Percentiles rank a stretch among this genome's conserved stretches.
Evolutionary conservation across 768 basidiomycete genomes (phyloP).

Genomic region (Stropharia rugosoannulata): DNA sequence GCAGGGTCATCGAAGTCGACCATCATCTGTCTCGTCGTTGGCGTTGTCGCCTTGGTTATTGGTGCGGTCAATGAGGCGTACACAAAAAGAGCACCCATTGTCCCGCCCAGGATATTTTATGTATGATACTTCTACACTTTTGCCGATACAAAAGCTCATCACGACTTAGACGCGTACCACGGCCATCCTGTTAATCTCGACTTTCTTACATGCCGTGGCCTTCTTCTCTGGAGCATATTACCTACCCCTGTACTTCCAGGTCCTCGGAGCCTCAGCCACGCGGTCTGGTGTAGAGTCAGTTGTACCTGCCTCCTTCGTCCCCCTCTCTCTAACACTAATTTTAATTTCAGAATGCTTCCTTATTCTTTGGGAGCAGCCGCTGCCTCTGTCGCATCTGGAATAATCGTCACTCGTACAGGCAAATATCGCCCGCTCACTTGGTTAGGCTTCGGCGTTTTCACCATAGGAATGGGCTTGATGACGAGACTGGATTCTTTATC

Average conservation of each 20-base stretch:
- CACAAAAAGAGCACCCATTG: constrained; percentile 66
- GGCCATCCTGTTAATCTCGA: constrained; percentile 50
- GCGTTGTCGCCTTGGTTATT: constrained; percentile 48
- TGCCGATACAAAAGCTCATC: neutral
- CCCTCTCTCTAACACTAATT: too few relatives aligned
- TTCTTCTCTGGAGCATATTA: constrained; percentile 67
- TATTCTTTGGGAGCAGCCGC: constrained; percentile 63
- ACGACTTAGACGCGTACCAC: constrained; percentile 68
- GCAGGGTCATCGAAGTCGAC: constrained; percentile 60
- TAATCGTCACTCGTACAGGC: constrained; percentile 55
- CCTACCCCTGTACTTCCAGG: constrained; percentile 77
- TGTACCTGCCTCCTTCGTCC: neutral
- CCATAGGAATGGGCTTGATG: constrained; percentile 74
- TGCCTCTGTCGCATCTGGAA: constrained; percentile 55
- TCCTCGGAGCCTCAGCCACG: constrained; percentile 74
- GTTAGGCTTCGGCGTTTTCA: constrained; percentile 52
- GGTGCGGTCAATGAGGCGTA: constrained; percentile 57
- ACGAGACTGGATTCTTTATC: constrained; percentile 61
- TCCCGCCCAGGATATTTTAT: constrained; percentile 76
- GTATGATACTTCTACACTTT: constrained; percentile 28
- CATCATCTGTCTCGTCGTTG: constrained; percentile 61
- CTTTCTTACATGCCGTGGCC: constrained; percentile 63
- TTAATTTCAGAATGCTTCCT: constrained; percentile 59
- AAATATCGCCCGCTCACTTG: constrained; percentile 65
- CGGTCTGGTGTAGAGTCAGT: constrained; percentile 62